Base-by-base conservation (phyloP, 2,329 filamentous ascomycete genomes). In the Hypoxylon sp. region DNA sequence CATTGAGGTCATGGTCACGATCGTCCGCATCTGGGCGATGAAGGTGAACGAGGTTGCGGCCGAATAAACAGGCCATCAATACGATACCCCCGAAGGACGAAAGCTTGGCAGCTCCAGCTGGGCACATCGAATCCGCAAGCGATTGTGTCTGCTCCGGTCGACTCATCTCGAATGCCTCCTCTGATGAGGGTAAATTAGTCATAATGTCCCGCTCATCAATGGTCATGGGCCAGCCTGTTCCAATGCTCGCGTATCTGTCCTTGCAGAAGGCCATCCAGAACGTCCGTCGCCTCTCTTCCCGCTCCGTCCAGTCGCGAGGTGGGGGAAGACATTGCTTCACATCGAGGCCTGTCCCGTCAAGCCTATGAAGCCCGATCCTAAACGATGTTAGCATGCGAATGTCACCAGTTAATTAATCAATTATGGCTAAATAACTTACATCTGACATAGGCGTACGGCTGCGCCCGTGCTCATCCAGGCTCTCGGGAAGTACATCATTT, bases 221-320 rank as follows among this genome's bases (percentile, higher is more conserved):
- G 0, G 88, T 90, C 92, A 98, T 95, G 0, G 96, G 96, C 96
- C 96, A 98, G 6, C 96, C 96, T 1, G 96, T 98, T 35, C 96
- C 96, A 63, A 98, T 96, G 76, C 94, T 98, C 5, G 94, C 93
- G 81, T 97, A 98, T 58, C 96, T 89, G 77, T 98, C 96, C 70
- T 94, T 85, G 74, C 91, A 94, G 77, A 97, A 98, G 2, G 92
- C 89, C 89, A 96, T 91, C 96, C 96, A 99, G 74, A 98, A 98
- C 0, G 94, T 97, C 71, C 96, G 88, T 58, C 96, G 88, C 72
- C 96, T 87, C 79, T 99, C 96, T 81, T 98, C 96, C 62, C 89
- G 88, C 78, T 98, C 96, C 0, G 93, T 97, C 94, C 94, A 98
- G 79, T 99, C 96, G 76, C 91, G 91, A 2, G 96, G 90, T 0